Evolutionary conservation across 768 basidiomycete species (phyloP).

Genomic region (Kondoa subrosea): DNA sequence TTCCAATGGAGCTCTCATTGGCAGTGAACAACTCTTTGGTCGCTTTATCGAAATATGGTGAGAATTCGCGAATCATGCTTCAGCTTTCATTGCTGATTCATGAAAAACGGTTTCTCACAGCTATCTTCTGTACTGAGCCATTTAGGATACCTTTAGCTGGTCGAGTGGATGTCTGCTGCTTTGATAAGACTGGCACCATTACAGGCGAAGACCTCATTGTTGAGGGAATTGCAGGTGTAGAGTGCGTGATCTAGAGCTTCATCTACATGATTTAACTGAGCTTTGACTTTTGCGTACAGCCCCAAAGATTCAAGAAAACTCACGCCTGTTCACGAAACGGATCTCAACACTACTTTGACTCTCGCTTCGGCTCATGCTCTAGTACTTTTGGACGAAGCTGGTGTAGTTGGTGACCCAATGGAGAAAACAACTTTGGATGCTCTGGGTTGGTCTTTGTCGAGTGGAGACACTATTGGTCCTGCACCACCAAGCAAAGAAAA

Average conservation of each 20-base stretch:
- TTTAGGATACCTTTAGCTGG: conserved; percentile 95
- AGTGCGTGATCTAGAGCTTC: conserved; percentile 44
- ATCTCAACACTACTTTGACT: conserved; percentile 62
- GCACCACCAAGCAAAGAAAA: neutral
- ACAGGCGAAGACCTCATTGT: conserved; percentile 88
- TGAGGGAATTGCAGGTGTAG: conserved; percentile 78
- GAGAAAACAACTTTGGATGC: conserved; percentile 89
- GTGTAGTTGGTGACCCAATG: conserved; percentile 94
- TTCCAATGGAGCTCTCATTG: conserved; percentile 92
- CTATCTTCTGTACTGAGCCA: conserved; percentile 97
- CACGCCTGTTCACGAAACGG: conserved; percentile 58
- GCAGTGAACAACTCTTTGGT: conserved; percentile 92
- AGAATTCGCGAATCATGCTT: conserved; percentile 27
- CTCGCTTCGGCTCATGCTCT: conserved; percentile 90
- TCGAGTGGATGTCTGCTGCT: conserved; percentile 92
- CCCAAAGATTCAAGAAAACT: conserved; percentile 46
- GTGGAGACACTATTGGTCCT: conserved; percentile 35
- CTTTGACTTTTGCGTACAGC: conserved; percentile 33
- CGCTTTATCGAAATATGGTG: conserved; percentile 79
- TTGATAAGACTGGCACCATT: conserved; percentile 98
- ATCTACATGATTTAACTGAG: neutral
- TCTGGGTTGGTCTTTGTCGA: conserved; percentile 62
- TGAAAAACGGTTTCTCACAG: conserved; percentile 38
- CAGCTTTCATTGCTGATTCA: conserved; percentile 6
- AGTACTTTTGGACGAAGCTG: conserved; percentile 83